These are phyloP conservation scores for Torulaspora gathmanii DNA, from an alignment of 805 yeast genomes.

Conservation along the genomic window DNA sequence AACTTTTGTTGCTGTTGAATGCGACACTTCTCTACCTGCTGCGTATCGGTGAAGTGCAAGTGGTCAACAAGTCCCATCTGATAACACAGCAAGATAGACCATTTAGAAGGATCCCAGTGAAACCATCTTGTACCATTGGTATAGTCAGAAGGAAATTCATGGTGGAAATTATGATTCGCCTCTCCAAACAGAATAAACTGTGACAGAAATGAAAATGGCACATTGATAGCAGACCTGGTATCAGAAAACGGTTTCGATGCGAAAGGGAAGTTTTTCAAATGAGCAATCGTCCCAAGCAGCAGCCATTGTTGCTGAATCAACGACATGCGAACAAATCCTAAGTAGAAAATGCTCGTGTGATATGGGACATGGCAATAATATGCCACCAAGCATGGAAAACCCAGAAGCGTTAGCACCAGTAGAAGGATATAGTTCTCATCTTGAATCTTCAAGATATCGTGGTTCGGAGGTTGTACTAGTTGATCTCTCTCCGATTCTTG, in stretches of 20 bases:
- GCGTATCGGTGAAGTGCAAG: conserved; percentile 44
- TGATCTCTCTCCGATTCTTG: conserved; percentile 39
- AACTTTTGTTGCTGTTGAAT: conserved; percentile 80
- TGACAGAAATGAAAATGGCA: conserved; percentile 42
- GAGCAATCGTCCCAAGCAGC: conserved; percentile 79
- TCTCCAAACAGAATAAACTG: conserved; percentile 79
- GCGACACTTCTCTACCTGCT: conserved; percentile 62
- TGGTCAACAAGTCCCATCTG: conserved; percentile 55
- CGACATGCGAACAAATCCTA: conserved; percentile 65
- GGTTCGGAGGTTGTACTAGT: conserved; percentile 59
- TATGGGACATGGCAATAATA: conserved; percentile 70
- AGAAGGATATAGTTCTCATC: conserved; percentile 62
- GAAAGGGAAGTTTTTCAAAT: conserved; percentile 41
- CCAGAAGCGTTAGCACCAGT: conserved; percentile 47
- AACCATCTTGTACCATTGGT: conserved; percentile 67
- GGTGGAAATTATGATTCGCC: conserved; percentile 90
- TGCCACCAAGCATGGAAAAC: conserved; percentile 62
- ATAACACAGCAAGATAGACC: conserved; percentile 53
- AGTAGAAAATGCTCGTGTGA: conserved; percentile 68
- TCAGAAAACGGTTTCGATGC: conserved; percentile 73
- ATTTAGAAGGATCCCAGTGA: conserved; percentile 84
- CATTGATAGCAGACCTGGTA: conserved; percentile 69
- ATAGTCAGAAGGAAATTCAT: conserved; percentile 90
- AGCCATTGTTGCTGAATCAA: conserved; percentile 76
- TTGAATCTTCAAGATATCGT: conserved; percentile 58